Evolutionary conservation across 805 yeast species (phyloP).

Genomic region (Wickerhamomyces bisporus): DNA sequence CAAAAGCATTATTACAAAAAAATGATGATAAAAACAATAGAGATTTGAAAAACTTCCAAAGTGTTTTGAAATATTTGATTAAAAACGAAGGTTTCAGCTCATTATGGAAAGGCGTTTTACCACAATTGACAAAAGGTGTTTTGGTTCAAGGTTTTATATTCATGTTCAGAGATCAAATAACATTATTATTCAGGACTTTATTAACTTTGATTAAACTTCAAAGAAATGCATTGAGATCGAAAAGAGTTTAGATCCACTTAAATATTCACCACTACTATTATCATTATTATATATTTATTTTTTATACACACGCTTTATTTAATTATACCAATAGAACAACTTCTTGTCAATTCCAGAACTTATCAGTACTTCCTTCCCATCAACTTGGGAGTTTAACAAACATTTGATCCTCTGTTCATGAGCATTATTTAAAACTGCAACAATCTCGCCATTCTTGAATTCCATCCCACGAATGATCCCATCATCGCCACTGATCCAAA

Average conservation of each 20-base stretch:
- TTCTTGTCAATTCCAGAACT: constrained; percentile 47
- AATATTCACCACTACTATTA: too few relatives aligned
- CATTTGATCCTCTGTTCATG: constrained; percentile 46
- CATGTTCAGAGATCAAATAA: constrained; percentile 49
- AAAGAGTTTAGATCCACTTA: too few relatives aligned
- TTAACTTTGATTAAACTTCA: constrained; percentile 14
- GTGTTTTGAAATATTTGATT: constrained; percentile 57
- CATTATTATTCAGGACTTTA: constrained; percentile 16
- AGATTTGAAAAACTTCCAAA: constrained; percentile 51
- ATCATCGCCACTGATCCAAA: constrained; percentile 70
- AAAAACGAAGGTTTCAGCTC: constrained; percentile 59
- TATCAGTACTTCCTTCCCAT: constrained; percentile 35
- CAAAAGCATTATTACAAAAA: constrained; percentile 76
- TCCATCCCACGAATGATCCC: constrained; percentile 60
- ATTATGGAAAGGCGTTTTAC: constrained; percentile 74
- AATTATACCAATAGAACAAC: constrained; percentile 26
- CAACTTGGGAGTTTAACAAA: constrained; percentile 24
- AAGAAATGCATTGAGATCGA: constrained; percentile 15
- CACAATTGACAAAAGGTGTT: constrained; percentile 77
- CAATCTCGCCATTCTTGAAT: constrained; percentile 32
- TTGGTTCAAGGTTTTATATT: constrained; percentile 80
- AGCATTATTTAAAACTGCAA: constrained; percentile 28
- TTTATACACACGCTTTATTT: too few relatives aligned
- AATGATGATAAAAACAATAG: constrained; percentile 33
- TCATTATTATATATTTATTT: neutral